These are phyloP conservation scores for Xylogone sp. DNA, from an alignment of 2,329 filamentous ascomycete species.

Conservation along the genomic window DNA sequence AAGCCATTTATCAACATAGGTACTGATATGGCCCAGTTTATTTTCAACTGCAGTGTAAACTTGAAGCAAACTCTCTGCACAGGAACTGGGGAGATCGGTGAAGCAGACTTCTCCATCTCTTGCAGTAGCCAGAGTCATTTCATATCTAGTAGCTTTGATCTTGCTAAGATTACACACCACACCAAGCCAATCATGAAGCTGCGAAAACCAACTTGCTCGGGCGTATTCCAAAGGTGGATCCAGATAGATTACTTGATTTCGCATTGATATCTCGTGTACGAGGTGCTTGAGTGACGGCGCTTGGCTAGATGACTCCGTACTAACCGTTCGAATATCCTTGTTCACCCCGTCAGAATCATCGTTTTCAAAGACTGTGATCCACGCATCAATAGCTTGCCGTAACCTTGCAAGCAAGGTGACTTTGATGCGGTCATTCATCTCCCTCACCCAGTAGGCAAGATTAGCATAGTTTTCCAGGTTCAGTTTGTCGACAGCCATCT, in stretches of 20 bases:
- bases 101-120: conserved; percentile 69
- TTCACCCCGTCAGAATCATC: conserved; percentile 36
- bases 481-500: conserved; percentile 90
- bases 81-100: conserved; percentile 78
- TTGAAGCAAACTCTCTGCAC: conserved; percentile 71
- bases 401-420: conserved; percentile 75
- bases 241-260: conserved; percentile 94
- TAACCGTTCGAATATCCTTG: conserved; percentile 45
- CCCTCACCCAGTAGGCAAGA: conserved; percentile 81
- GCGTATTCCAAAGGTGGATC: conserved; percentile 92
- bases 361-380: conserved; percentile 82
- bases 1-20: conserved; percentile 95
- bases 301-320: conserved; percentile 41
- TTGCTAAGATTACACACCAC: conserved; percentile 89
- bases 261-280: conserved; percentile 93
- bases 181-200: conserved; percentile 90
- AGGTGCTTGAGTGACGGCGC: conserved; percentile 67
- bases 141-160: conserved; percentile 92
- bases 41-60: conserved; percentile 83
- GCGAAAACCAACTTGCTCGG: conserved; percentile 87
- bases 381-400: conserved; percentile 77
- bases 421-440: conserved; percentile 84
- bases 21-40: conserved; percentile 74
- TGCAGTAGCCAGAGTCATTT: conserved; percentile 73
- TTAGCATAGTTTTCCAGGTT: conserved; percentile 97